Percentiles rank a stretch among this genome's conserved stretches.
Conservation (phyloP, 2,329 filamentous ascomycete species). For the Penicillium brasilianum region DNA sequence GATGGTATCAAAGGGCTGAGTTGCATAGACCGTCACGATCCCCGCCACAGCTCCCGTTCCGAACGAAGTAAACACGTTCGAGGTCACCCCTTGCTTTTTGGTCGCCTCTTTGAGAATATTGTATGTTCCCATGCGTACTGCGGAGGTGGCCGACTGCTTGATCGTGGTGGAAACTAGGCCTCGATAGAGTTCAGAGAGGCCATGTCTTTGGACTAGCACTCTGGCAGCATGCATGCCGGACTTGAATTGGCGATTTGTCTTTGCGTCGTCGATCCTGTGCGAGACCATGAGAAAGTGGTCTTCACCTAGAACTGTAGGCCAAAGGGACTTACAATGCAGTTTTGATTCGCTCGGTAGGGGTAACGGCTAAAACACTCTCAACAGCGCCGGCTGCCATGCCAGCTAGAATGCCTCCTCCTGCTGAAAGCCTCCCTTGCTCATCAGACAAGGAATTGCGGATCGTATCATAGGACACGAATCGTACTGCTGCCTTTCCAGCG, state of each 20-base stretch:
- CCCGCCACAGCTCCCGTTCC: slow-evolving; percentile 66
- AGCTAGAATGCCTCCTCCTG: slow-evolving; percentile 62
- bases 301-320: background rate
- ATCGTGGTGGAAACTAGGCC: slow-evolving; percentile 65
- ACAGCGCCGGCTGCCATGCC: slow-evolving; percentile 68
- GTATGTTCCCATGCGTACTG: slow-evolving; percentile 67
- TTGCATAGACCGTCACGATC: slow-evolving; percentile 52
- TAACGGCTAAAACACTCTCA: slow-evolving; percentile 68
- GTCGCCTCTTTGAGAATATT: slow-evolving; percentile 67
- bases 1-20: slow-evolving; percentile 35
- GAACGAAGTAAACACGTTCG: slow-evolving; percentile 62
- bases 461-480: slow-evolving; percentile 69
- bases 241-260: slow-evolving; percentile 55
- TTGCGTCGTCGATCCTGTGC: slow-evolving; percentile 62
- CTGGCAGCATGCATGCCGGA: slow-evolving; percentile 58
- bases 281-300: slow-evolving; percentile 6
- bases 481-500: slow-evolving; percentile 67
- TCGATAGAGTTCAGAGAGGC: slow-evolving; percentile 61
- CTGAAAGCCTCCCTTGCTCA: slow-evolving; percentile 62
- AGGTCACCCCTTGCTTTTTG: slow-evolving; percentile 52
- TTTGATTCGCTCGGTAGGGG: slow-evolving; percentile 71
- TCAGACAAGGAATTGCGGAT: slow-evolving; percentile 62
- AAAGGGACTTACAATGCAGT: slow-evolving; percentile 56
- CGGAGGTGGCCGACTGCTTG: slow-evolving; percentile 67
- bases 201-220: slow-evolving; percentile 58